These are phyloP conservation scores for Glaciozyma antarctica DNA, from an alignment of 768 basidiomycete genomes.

Conservation along the genomic window DNA sequence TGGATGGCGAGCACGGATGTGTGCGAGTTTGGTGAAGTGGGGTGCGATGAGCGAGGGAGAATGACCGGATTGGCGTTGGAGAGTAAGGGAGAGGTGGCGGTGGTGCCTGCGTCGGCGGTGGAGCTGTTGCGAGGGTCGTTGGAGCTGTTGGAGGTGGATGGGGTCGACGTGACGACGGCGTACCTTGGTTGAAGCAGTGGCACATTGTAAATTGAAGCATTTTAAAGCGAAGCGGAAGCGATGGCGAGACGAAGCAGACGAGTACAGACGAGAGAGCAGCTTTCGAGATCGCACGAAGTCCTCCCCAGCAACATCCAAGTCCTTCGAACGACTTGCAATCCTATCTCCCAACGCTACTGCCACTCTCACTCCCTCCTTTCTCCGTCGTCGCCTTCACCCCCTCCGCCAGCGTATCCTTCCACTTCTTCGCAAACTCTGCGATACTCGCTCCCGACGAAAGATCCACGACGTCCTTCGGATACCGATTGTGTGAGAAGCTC, in stretches of 20 bases:
- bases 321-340: too few species aligned
- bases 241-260: too few species aligned
- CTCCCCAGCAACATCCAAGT: too few species aligned
- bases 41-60: background rate
- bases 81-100: background rate
- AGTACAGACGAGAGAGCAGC: too few species aligned
- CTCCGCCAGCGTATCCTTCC: too few species aligned
- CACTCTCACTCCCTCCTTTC: too few species aligned
- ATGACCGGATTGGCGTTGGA: background rate
- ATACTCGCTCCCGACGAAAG: constrained; percentile 65
- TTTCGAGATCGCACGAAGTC: too few species aligned
- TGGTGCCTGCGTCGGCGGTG: background rate
- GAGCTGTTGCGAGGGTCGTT: background rate
- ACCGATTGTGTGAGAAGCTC: constrained; percentile 72
- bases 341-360: too few species aligned
- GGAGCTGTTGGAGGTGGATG: background rate
- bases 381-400: too few species aligned
- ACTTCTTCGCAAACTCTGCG: constrained; percentile 49
- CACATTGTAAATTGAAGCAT: too few species aligned
- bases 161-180: background rate
- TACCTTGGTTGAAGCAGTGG: background rate
- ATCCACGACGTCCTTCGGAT: constrained; percentile 77
- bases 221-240: too few species aligned
- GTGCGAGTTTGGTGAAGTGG: background rate
- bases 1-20: background rate